Evolutionary conservation across 805 yeast species (phyloP).

Genomic region (Lipomyces chichibuensis): DNA sequence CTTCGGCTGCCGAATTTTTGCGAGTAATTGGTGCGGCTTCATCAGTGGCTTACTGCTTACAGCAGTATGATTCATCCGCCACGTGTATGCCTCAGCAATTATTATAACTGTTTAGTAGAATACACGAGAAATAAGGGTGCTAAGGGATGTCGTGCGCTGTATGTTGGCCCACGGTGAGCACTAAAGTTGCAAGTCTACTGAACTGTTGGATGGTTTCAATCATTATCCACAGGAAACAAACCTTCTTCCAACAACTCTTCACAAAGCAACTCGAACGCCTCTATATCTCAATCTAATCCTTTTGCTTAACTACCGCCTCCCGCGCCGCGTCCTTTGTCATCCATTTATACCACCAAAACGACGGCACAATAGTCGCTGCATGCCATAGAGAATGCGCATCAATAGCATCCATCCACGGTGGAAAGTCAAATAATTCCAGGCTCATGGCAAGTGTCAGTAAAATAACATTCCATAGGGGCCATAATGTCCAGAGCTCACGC

Average conservation of each 20-base stretch:
- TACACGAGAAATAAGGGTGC: too few species aligned
- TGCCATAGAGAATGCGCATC: constrained; percentile 98
- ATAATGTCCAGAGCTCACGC: constrained; percentile 48
- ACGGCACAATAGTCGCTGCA: constrained; percentile 80
- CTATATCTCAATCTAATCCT: constrained; percentile 11
- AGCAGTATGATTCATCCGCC: too few species aligned
- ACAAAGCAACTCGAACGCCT: not conserved
- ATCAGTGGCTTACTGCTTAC: too few species aligned
- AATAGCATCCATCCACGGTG: constrained; percentile 66
- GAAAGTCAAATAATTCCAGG: constrained; percentile 88
- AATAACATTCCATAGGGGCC: constrained; percentile 57
- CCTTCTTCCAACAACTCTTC: not conserved
- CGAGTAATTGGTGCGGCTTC: too few species aligned
- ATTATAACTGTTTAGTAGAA: too few species aligned
- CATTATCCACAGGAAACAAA: not conserved
- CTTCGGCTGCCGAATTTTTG: too few species aligned
- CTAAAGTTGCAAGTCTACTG: too few species aligned
- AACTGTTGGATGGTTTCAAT: not conserved
- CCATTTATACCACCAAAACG: constrained; percentile 69
- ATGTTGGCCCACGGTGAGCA: too few species aligned
- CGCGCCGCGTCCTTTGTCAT: constrained; percentile 43
- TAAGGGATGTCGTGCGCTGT: too few species aligned
- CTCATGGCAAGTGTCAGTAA: constrained; percentile 74
- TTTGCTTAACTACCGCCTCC: constrained; percentile 24
- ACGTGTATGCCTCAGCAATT: too few species aligned